Evolutionary conservation across 345 rosid genomes (phyloP).

Genomic region (Mercurialis annua): DNA sequence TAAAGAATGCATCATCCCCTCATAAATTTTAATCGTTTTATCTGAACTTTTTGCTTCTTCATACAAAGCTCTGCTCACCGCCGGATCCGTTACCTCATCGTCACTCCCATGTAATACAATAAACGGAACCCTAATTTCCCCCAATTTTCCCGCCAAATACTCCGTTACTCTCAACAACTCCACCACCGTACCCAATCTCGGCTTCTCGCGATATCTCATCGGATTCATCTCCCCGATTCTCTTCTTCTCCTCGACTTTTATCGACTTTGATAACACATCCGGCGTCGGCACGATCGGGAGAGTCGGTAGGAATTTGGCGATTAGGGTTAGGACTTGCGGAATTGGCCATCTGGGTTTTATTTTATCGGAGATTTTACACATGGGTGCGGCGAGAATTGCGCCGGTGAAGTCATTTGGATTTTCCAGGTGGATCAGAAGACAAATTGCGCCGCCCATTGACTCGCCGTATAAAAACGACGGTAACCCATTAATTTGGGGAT

Average conservation of each 20-base stretch:
- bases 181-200: conserved; percentile 72
- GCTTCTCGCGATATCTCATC: conserved; percentile 62
- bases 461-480: conserved; percentile 73
- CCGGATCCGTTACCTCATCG: conserved; percentile 77
- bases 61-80: conserved; percentile 57
- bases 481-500: conserved; percentile 33
- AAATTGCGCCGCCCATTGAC: conserved; percentile 83
- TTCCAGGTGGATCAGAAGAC: conserved; percentile 54
- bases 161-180: conserved; percentile 74
- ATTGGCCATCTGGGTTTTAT: conserved; percentile 78
- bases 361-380: conserved; percentile 79
- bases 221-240: conserved; percentile 57
- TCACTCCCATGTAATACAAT: conserved; percentile 68
- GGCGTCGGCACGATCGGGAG: conserved; percentile 69
- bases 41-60: conserved; percentile 50
- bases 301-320: conserved; percentile 71
- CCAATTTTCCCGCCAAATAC: conserved; percentile 39
- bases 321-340: conserved; percentile 43
- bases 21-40: conserved; percentile 61
- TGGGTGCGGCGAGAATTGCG: conserved; percentile 72
- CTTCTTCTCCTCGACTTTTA: conserved; percentile 63
- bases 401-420: conserved; percentile 57
- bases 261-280: conserved; percentile 52
- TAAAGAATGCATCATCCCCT: conserved; percentile 89
- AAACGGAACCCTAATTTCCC: conserved; percentile 58